phyloP scores from a whole-genome alignment of 306 rosid species.

The Lablab purpureus region DNA sequence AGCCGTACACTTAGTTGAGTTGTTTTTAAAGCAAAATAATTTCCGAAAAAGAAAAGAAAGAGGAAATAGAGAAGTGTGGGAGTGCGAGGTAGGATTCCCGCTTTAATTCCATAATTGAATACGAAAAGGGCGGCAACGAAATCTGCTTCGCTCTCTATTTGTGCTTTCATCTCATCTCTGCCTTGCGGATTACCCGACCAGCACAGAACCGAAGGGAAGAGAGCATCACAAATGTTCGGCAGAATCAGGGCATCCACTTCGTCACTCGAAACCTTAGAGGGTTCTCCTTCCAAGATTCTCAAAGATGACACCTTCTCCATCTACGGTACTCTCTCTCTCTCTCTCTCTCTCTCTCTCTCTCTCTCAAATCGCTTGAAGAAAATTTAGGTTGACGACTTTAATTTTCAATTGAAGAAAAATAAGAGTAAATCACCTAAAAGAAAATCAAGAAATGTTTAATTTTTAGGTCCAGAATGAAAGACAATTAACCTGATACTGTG shows the following conservation, averaged over 20 bases:
- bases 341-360: background rate
- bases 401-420: background rate
- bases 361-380: background rate
- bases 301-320: conserved; percentile 81
- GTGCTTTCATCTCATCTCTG: background rate
- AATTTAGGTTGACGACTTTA: background rate
- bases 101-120: conserved; percentile 35
- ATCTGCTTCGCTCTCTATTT: background rate
- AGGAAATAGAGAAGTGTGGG: conserved; percentile 20
- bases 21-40: background rate
- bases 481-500: background rate
- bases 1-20: no score
- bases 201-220: background rate
- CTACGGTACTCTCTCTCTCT: conserved; percentile 60
- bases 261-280: conserved; percentile 72
- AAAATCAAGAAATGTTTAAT: background rate
- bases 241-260: conserved; percentile 71
- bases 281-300: conserved; percentile 72
- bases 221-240: conserved; percentile 67
- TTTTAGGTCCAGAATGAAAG: conserved; percentile 25
- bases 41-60: background rate
- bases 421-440: background rate
- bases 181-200: conserved; percentile 32
- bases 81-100: conserved; percentile 60
- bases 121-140: conserved; percentile 41